phyloP scores from a whole-genome alignment of 2,329 filamentous ascomycete species.

The Fusarium illudens region DNA sequence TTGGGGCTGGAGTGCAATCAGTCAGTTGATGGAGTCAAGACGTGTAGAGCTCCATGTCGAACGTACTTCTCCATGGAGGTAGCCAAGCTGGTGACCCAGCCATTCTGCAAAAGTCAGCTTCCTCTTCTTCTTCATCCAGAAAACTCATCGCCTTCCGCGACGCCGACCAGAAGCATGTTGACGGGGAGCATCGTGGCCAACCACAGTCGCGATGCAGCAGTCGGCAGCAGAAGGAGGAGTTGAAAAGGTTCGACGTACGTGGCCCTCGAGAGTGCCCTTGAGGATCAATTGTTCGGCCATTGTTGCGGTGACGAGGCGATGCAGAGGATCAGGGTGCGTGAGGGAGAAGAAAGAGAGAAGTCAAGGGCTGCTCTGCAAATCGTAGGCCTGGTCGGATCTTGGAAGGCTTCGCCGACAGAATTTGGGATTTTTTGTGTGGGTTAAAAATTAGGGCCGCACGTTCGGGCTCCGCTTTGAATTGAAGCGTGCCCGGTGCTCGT shows the following conservation, averaged over 20 bases:
- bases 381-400: constrained; percentile 43
- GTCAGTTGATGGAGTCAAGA: constrained; percentile 17
- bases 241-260: constrained; percentile 66
- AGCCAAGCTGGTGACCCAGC: constrained; percentile 98
- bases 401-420: constrained; percentile 43
- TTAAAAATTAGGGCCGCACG: constrained; percentile 59
- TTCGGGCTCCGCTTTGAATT: constrained; percentile 36
- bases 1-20: constrained; percentile 73
- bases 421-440: constrained; percentile 62
- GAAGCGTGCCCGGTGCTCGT: constrained; percentile 1
- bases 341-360: constrained; percentile 48
- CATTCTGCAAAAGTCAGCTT: constrained; percentile 66
- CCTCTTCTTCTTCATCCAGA: constrained; percentile 24
- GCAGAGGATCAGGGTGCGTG: constrained; percentile 47
- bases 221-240: constrained; percentile 22
- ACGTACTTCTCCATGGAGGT: constrained; percentile 98
- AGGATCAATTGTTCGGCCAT: constrained; percentile 96
- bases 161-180: constrained; percentile 17
- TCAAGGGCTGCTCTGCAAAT: constrained; percentile 45
- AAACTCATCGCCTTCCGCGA: constrained; percentile 12
- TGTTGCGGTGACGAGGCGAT: constrained; percentile 57
- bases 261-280: constrained; percentile 97
- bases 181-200: constrained; percentile 22
- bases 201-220: constrained; percentile 30
- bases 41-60: constrained; percentile 8